Conservation (phyloP, 1,139 yeast genomes). For the Saccharomyces hybrid region DNA sequence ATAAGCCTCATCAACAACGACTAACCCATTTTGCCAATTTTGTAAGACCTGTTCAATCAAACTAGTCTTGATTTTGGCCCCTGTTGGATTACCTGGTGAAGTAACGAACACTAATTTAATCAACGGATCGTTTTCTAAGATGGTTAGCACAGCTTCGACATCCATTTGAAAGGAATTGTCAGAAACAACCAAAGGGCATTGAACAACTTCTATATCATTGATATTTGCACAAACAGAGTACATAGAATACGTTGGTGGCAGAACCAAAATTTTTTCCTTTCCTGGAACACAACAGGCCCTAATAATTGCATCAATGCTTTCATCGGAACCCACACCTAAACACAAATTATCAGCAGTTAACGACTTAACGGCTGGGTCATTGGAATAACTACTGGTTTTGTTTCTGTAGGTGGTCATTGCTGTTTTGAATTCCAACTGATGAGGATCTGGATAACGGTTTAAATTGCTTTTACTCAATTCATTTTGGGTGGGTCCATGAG, state of each 20-base stretch:
- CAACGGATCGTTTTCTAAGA: constrained; percentile 46
- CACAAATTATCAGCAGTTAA: constrained; percentile 66
- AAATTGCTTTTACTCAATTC: constrained; percentile 43
- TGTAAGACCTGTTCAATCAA: constrained; percentile 46
- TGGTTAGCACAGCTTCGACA: constrained; percentile 44
- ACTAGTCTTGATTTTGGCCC: constrained; percentile 46
- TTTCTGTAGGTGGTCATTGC: constrained; percentile 69
- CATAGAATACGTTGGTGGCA: constrained; percentile 99
- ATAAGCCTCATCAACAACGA: constrained; percentile 92
- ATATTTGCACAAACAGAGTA: constrained; percentile 84
- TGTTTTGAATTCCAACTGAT: constrained; percentile 71
- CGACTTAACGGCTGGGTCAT: constrained; percentile 19
- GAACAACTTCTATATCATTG: constrained; percentile 72
- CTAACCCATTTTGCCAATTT: constrained; percentile 62
- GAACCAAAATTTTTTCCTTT: constrained; percentile 66
- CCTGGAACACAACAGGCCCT: constrained; percentile 82
- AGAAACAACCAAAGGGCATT: constrained; percentile 52
- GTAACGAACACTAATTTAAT: constrained; percentile 78
- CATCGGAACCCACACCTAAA: constrained; percentile 96
- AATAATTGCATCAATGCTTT: constrained; percentile 81
- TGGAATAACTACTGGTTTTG: constrained; percentile 34
- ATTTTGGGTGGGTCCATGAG: constrained; percentile 76
- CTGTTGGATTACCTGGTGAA: constrained; percentile 99
- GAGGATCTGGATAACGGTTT: constrained; percentile 95
- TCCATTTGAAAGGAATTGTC: constrained; percentile 61